These are phyloP conservation scores for Parietaria judaica DNA, from an alignment of 306 rosid genomes.

Conservation along the genomic window DNA sequence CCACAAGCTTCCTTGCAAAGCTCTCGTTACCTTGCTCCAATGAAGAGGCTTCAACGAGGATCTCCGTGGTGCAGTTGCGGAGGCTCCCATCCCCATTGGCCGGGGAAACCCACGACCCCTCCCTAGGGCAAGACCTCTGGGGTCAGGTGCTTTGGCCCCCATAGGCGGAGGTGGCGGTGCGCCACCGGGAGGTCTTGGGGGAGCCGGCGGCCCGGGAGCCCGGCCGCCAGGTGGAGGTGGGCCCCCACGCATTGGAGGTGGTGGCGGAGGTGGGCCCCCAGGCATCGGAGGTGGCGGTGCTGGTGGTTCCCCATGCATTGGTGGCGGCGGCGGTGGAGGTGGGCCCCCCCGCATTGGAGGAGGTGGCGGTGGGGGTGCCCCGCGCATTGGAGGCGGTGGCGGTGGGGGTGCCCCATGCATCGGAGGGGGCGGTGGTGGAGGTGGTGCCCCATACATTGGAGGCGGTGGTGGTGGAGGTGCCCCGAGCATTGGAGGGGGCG, in stretches of 20 bases:
- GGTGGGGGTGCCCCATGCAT: conserved; percentile 18
- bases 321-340: conserved; percentile 27
- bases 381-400: conserved; percentile 14
- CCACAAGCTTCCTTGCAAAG: conserved; percentile 94
- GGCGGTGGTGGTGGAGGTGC: conserved; percentile 29
- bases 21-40: conserved; percentile 96
- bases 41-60: conserved; percentile 88
- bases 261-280: conserved; percentile 35
- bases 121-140: conserved; percentile 36
- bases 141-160: conserved; percentile 44
- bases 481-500: conserved; percentile 24
- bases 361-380: conserved; percentile 25
- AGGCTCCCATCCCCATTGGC: conserved; percentile 36
- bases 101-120: conserved; percentile 90
- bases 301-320: conserved; percentile 22
- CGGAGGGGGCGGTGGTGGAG: conserved; percentile 34
- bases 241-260: conserved; percentile 31
- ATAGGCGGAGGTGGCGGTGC: conserved; percentile 60
- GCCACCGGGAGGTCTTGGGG: conserved; percentile 56
- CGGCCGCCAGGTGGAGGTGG: conserved; percentile 38
- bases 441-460: conserved; percentile 11
- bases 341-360: conserved; percentile 20
- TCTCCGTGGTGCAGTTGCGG: conserved; percentile 41
- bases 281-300: conserved; percentile 32
- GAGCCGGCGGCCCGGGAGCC: conserved; percentile 39